These are phyloP conservation scores for Thelephora terrestris DNA, from an alignment of 1,284 basidiomycete species.

Conservation along the genomic window DNA sequence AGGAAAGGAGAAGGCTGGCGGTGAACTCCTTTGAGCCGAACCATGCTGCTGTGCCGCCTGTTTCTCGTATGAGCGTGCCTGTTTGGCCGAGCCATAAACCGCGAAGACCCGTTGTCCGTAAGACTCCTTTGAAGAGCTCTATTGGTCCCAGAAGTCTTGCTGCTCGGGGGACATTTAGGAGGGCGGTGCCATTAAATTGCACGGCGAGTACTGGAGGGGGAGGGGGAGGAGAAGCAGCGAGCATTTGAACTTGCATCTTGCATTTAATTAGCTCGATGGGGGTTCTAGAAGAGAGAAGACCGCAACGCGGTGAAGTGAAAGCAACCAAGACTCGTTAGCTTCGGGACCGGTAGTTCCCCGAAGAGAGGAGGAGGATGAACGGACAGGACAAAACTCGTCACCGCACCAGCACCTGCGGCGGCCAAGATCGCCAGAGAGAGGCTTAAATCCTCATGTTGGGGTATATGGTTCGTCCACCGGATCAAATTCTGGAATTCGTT, in stretches of 20 bases:
- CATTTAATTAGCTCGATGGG: slow-evolving; percentile 91
- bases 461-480: slow-evolving; percentile 26
- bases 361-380: slow-evolving; percentile 18
- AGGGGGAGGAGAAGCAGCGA: slow-evolving; percentile 30
- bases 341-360: not conserved
- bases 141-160: slow-evolving; percentile 50
- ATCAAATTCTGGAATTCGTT: slow-evolving; percentile 73
- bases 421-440: slow-evolving; percentile 64
- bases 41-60: slow-evolving; percentile 82
- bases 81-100: slow-evolving; percentile 87
- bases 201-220: slow-evolving; percentile 14
- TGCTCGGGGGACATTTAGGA: slow-evolving; percentile 16
- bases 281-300: slow-evolving; percentile 37
- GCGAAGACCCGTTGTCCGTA: slow-evolving; percentile 57
- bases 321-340: slow-evolving; percentile 1
- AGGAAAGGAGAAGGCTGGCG: slow-evolving; percentile 44
- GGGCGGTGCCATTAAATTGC: slow-evolving; percentile 13
- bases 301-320: not conserved
- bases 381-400: slow-evolving; percentile 75
- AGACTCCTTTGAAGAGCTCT: slow-evolving; percentile 51
- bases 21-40: slow-evolving; percentile 79
- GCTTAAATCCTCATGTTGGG: slow-evolving; percentile 33
- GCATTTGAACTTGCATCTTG: slow-evolving; percentile 93
- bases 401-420: slow-evolving; percentile 72
- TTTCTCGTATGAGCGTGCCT: slow-evolving; percentile 80